Percentiles rank a stretch among this genome's conserved stretches.
These are phyloP conservation scores for Desmodesmus armatus DNA, from an alignment of 139 green algal genomes.

Conservation along the genomic window DNA sequence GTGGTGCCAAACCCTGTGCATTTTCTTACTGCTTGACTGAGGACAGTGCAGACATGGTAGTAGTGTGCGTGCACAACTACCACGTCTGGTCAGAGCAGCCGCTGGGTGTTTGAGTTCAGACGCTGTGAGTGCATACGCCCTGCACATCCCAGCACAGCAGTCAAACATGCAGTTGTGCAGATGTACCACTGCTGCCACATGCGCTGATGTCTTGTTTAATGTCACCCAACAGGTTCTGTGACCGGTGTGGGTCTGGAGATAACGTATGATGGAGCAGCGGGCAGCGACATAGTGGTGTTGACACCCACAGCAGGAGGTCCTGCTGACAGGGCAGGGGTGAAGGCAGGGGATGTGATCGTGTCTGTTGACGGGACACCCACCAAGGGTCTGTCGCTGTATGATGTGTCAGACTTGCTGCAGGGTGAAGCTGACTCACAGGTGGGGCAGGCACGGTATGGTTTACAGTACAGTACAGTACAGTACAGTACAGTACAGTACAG, in stretches of 20 bases:
- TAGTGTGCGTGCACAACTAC: too few relatives aligned
- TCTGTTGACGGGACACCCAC: constrained; percentile 82
- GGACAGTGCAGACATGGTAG: too few relatives aligned
- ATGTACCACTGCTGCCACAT: not conserved
- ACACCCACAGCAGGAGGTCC: constrained; percentile 84
- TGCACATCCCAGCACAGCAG: too few relatives aligned
- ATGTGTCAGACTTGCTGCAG: constrained; percentile 86
- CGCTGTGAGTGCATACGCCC: too few relatives aligned
- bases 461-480: too few relatives aligned
- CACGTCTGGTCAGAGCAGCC: too few relatives aligned
- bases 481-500: too few relatives aligned
- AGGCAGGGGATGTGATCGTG: constrained; percentile 83
- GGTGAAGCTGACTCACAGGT: constrained; percentile 74
- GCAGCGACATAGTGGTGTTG: constrained; percentile 76
- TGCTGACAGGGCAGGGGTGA: constrained; percentile 87
- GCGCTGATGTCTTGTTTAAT: not conserved
- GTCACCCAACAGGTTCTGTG: constrained; percentile 22
- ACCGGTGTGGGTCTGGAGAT: constrained; percentile 50
- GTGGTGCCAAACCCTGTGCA: too few relatives aligned
- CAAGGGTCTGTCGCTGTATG: constrained; percentile 85
- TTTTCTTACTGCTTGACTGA: too few relatives aligned
- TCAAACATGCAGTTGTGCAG: too few relatives aligned
- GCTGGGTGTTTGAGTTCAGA: too few relatives aligned
- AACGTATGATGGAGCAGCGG: constrained; percentile 13
- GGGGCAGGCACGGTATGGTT: too few relatives aligned